A percentile compares a stretch with the other conserved stretches of the same genome.
phyloP scores from a whole-genome alignment of 768 basidiomycete species.

The Tulasnella sp. region DNA sequence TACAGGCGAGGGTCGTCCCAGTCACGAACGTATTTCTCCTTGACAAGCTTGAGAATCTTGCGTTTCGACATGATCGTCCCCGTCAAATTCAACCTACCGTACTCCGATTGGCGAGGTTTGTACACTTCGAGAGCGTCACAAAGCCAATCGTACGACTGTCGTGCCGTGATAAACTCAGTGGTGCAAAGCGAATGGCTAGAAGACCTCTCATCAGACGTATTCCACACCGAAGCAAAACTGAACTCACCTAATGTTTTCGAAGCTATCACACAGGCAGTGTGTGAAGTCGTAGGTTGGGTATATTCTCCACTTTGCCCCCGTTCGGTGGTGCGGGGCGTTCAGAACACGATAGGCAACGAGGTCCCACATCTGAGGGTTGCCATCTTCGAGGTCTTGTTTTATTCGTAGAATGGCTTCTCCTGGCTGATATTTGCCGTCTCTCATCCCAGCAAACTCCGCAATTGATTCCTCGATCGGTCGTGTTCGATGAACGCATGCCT shows the following conservation, averaged over 20 bases:
- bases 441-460: conserved; percentile 84
- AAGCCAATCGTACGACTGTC: conserved; percentile 98
- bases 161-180: conserved; percentile 86
- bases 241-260: conserved; percentile 98
- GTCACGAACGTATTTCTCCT: conserved; percentile 68
- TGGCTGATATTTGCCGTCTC: conserved; percentile 75
- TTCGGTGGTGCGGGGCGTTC: conserved; percentile 84
- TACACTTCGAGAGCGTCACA: conserved; percentile 97
- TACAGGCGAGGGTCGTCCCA: conserved; percentile 99
- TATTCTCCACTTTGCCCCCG: conserved; percentile 86
- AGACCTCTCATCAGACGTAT: not conserved
- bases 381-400: conserved; percentile 89
- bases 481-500: conserved; percentile 75
- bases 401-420: conserved; percentile 90
- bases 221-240: not conserved
- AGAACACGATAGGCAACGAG: conserved; percentile 91
- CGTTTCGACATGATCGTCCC: conserved; percentile 97
- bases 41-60: conserved; percentile 85
- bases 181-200: conserved; percentile 92
- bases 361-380: conserved; percentile 99
- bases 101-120: conserved; percentile 95
- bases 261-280: conserved; percentile 94
- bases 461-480: conserved; percentile 83
- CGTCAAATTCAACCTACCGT: conserved; percentile 82
- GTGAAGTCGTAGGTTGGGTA: conserved; percentile 99